A percentile compares a stretch with the other conserved stretches of the same genome.
Evolutionary conservation across 768 basidiomycete species (phyloP).

Genomic region (Rhodotorula graminis): DNA sequence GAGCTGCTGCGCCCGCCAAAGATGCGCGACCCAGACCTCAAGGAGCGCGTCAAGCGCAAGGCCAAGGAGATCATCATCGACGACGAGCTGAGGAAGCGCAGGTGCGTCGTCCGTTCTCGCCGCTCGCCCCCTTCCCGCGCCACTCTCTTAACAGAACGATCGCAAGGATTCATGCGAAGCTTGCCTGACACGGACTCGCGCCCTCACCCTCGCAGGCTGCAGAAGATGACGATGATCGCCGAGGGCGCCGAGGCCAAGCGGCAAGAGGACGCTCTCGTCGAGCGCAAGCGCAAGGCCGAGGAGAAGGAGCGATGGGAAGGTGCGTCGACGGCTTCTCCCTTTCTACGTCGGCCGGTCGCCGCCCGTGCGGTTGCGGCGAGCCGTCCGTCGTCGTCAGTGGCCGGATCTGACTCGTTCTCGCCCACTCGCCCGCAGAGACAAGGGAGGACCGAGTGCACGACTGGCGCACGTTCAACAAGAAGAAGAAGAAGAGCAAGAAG

Average conservation of each 20-base stretch:
- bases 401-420: too few species aligned
- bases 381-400: too few species aligned
- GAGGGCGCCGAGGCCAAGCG: constrained; percentile 79
- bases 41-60: constrained; percentile 62
- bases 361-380: too few species aligned
- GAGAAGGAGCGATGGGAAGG: constrained; percentile 88
- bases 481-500: constrained; percentile 38
- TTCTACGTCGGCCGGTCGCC: too few species aligned
- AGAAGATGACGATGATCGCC: constrained; percentile 44
- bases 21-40: constrained; percentile 58
- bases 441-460: constrained; percentile 40
- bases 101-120: constrained; percentile 54
- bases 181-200: too few species aligned
- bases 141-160: too few species aligned
- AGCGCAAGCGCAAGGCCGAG: constrained; percentile 78
- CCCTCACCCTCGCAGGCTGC: constrained; percentile 12
- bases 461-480: constrained; percentile 39
- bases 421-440: constrained; percentile 24
- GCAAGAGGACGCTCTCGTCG: constrained; percentile 75
- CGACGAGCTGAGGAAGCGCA: constrained; percentile 77
- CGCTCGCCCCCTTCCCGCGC: neutral
- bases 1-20: constrained; percentile 49
- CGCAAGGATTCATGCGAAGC: too few species aligned
- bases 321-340: constrained; percentile 46
- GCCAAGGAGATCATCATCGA: constrained; percentile 82